These are phyloP conservation scores for Balakata baccata DNA, from an alignment of 345 rosid species.

Conservation along the genomic window DNA sequence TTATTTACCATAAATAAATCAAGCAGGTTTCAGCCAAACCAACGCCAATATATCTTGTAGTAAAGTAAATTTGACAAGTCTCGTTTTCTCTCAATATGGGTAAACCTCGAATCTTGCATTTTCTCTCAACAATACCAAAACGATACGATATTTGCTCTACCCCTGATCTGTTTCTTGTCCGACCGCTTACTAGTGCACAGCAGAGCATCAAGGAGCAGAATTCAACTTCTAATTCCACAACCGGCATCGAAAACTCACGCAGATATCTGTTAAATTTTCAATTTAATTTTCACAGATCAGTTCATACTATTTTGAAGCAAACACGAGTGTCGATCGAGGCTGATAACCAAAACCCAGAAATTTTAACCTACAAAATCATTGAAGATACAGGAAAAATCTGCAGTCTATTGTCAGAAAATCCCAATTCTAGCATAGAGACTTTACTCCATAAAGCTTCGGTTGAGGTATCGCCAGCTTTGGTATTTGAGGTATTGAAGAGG, in stretches of 20 bases:
- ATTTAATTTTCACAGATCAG: slow-evolving; percentile 16
- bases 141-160: slow-evolving; percentile 1
- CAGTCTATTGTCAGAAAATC: slow-evolving; percentile 35
- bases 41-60: neutral
- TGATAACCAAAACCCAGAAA: slow-evolving; percentile 26
- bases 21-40: neutral
- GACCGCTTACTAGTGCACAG: neutral
- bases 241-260: neutral
- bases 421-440: slow-evolving; percentile 27
- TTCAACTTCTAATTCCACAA: slow-evolving; percentile 19
- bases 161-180: neutral
- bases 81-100: slow-evolving; percentile 31
- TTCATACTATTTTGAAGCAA: slow-evolving; percentile 23
- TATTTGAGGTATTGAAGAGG: slow-evolving; percentile 59
- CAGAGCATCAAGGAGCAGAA: slow-evolving; percentile 9
- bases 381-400: slow-evolving; percentile 52
- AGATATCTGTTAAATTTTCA: slow-evolving; percentile 20
- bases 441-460: slow-evolving; percentile 47
- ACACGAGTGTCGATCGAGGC: slow-evolving; percentile 3
- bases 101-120: slow-evolving; percentile 22
- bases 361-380: slow-evolving; percentile 23
- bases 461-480: slow-evolving; percentile 45
- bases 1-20: too few species aligned
- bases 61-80: neutral
- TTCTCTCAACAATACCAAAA: slow-evolving; percentile 19